These are phyloP conservation scores for Nicotiana paniculata DNA, from an alignment of 257 asterid species.

Conservation along the genomic window DNA sequence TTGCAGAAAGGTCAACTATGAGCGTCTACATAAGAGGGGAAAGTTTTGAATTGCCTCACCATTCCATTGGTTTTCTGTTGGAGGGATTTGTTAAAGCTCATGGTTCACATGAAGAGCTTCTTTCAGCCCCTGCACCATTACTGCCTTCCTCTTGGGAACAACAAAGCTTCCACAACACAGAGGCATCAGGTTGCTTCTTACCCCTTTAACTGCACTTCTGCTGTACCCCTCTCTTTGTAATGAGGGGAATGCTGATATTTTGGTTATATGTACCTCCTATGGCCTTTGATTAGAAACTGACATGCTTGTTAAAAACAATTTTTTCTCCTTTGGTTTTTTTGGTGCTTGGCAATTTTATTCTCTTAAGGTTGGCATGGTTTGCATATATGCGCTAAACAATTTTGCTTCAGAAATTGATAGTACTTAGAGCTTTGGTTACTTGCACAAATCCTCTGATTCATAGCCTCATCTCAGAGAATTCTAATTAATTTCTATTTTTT, in stretches of 20 bases:
- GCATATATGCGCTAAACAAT: not conserved
- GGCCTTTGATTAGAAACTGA: not conserved
- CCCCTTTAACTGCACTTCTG: not conserved
- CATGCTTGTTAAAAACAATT: not conserved
- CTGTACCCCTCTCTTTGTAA: not conserved
- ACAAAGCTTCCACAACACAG: constrained; percentile 47
- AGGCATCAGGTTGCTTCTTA: constrained; percentile 41
- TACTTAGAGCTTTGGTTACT: not conserved
- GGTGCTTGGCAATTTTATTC: not conserved
- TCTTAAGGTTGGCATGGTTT: not conserved
- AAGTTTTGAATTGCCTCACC: constrained; percentile 68
- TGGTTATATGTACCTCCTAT: not conserved
- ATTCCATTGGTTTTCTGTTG: constrained; percentile 70
- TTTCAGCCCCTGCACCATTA: constrained; percentile 65
- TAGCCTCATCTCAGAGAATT: not conserved
- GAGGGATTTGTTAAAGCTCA: constrained; percentile 75
- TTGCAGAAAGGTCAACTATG: constrained; percentile 67
- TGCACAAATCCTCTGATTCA: not conserved
- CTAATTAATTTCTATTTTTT: not conserved
- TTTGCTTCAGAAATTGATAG: not conserved
- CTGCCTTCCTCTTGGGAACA: constrained; percentile 42
- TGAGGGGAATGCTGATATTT: not conserved
- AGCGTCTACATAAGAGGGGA: constrained; percentile 66
- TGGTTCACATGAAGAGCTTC: constrained; percentile 52
- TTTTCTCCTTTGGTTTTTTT: not conserved